These are phyloP conservation scores for Cladophialophora immunda DNA, from an alignment of 2,329 filamentous ascomycete species.

Conservation along the genomic window DNA sequence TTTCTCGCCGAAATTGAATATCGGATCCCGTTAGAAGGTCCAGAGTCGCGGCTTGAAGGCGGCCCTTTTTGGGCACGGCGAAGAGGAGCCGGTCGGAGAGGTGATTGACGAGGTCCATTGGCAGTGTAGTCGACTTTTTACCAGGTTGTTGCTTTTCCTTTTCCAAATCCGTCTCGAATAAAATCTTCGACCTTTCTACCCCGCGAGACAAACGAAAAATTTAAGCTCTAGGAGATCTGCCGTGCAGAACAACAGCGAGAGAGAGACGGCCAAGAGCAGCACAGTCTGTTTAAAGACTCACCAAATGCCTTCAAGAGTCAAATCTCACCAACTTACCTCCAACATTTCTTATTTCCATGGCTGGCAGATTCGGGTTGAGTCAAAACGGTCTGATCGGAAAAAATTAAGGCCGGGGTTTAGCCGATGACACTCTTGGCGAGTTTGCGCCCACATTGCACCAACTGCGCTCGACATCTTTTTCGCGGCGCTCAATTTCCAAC, in stretches of 20 bases:
- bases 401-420: constrained; percentile 18
- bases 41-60: constrained; percentile 84
- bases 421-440: constrained; percentile 22
- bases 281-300: not conserved
- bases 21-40: constrained; percentile 93
- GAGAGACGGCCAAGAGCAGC: not conserved
- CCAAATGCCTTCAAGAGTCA: not conserved
- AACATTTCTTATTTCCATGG: not conserved
- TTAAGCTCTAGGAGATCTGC: not conserved
- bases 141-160: not conserved
- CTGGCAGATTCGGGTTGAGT: constrained; percentile 8
- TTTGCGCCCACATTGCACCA: constrained; percentile 23
- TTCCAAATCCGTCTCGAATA: not conserved
- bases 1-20: constrained; percentile 95
- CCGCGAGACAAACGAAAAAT: not conserved
- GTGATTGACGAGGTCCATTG: constrained; percentile 72
- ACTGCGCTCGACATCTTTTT: constrained; percentile 12
- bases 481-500: constrained; percentile 13
- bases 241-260: not conserved
- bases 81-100: constrained; percentile 93
- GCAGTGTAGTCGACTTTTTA: not conserved
- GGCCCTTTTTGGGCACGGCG: constrained; percentile 98
- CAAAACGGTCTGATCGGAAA: constrained; percentile 2
- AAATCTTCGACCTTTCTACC: not conserved
- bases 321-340: constrained; percentile 8